A percentile compares a stretch with the other conserved stretches of the same genome.
Evolutionary conservation across 2,329 filamentous ascomycete genomes (phyloP).

Genomic region (Zasmidium cellare): DNA sequence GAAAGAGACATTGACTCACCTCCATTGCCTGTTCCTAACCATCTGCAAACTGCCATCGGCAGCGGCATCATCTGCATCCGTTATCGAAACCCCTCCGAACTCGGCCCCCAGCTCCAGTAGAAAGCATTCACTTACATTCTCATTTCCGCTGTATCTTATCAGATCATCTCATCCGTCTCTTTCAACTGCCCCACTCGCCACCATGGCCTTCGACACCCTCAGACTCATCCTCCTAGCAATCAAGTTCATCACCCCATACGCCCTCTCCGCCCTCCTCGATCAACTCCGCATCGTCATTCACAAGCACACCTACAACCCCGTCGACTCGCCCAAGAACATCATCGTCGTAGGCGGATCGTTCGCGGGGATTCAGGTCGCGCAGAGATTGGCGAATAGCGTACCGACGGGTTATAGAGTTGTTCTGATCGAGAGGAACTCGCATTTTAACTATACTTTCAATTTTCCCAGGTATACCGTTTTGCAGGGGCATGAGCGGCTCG

Average conservation of each 20-base stretch:
- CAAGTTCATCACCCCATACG: background rate
- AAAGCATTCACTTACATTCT: no score
- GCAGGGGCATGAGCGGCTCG: constrained; percentile 2
- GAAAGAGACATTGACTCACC: no score
- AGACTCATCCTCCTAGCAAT: background rate
- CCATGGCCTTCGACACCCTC: background rate
- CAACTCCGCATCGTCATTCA: background rate
- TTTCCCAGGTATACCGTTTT: background rate
- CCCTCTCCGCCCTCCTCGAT: background rate
- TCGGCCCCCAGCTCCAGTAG: no score
- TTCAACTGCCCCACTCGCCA: background rate
- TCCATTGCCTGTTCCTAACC: no score
- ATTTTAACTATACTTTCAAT: constrained; percentile 6
- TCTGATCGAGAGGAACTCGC: constrained; percentile 6
- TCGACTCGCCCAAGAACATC: background rate
- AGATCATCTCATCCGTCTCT: background rate
- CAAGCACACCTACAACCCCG: background rate
- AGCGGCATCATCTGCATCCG: no score
- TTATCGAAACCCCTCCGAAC: no score
- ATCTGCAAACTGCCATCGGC: no score
- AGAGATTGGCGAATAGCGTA: background rate
- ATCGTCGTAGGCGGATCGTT: background rate
- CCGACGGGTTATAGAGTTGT: constrained; percentile 1
- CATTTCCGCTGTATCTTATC: background rate
- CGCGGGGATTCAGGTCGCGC: background rate